These are phyloP conservation scores for Russula sp. DNA, from an alignment of 768 basidiomycete species.

Conservation along the genomic window DNA sequence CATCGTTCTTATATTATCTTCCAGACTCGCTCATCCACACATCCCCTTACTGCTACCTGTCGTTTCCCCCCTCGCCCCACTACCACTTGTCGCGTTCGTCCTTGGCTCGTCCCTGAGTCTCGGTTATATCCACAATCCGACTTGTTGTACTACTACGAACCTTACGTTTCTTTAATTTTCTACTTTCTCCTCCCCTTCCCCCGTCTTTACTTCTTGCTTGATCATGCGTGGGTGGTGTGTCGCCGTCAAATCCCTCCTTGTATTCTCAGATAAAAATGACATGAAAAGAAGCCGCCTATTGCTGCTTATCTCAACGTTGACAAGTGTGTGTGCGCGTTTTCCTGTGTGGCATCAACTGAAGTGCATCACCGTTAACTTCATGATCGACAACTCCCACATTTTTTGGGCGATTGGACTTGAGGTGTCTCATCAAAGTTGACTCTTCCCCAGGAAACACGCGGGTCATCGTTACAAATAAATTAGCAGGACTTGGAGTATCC, in stretches of 20 bases:
- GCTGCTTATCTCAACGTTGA: not conserved
- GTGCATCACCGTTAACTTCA: not conserved
- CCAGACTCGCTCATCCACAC: constrained; percentile 39
- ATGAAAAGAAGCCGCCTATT: not conserved
- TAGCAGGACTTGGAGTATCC: not conserved
- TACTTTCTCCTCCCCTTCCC: not conserved
- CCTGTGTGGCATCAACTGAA: not conserved
- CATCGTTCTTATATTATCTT: constrained; percentile 23
- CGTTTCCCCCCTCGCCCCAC: constrained; percentile 34
- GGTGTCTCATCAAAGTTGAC: not conserved
- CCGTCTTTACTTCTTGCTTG: constrained; percentile 20
- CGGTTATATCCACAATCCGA: constrained; percentile 43
- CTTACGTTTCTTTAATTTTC: constrained; percentile 17
- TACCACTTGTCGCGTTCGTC: constrained; percentile 44
- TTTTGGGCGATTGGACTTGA: not conserved
- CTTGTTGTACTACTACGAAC: constrained; percentile 40
- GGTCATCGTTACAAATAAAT: not conserved
- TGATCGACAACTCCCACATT: no score
- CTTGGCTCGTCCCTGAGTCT: constrained; percentile 41
- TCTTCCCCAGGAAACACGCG: not conserved
- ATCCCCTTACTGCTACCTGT: constrained; percentile 40
- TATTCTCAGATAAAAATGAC: constrained; percentile 13
- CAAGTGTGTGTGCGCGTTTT: not conserved
- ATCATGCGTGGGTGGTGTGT: constrained; percentile 29
- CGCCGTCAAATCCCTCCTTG: constrained; percentile 14